Evolutionary conservation across 805 yeast species (phyloP).

Genomic region (Cyberlindnera japonica): DNA sequence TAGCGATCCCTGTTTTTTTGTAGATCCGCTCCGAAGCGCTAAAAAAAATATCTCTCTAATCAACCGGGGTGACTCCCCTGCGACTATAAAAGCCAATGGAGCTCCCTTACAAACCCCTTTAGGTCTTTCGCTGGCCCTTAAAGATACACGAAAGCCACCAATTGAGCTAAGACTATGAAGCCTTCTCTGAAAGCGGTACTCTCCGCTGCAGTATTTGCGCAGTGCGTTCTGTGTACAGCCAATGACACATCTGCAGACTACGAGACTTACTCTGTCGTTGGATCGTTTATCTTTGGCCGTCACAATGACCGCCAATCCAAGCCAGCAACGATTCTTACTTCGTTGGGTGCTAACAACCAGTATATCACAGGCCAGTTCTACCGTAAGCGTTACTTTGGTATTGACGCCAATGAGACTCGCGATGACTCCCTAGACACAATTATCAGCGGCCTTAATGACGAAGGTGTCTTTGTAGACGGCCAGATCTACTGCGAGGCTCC

Average conservation of each 20-base stretch:
- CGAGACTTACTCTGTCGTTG: slow-evolving; percentile 22
- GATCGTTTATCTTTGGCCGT: slow-evolving; percentile 44
- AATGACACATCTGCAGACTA: not conserved
- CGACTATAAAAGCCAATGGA: too few species aligned
- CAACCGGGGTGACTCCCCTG: too few species aligned
- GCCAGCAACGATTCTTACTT: slow-evolving; percentile 41
- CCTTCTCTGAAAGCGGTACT: too few species aligned
- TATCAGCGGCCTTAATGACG: slow-evolving; percentile 31
- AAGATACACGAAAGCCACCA: too few species aligned
- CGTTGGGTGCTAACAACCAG: slow-evolving; percentile 40
- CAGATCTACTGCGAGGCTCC: slow-evolving; percentile 37
- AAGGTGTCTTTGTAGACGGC: slow-evolving; percentile 35
- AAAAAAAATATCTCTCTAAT: too few species aligned
- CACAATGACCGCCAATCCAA: slow-evolving; percentile 48
- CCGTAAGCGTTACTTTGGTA: slow-evolving; percentile 41
- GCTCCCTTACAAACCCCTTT: too few species aligned
- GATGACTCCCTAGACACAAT: slow-evolving; percentile 26
- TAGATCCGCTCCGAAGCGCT: too few species aligned
- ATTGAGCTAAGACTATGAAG: too few species aligned
- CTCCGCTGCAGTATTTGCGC: too few species aligned
- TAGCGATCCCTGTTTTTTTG: too few species aligned
- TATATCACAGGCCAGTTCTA: slow-evolving; percentile 37
- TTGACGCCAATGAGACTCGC: slow-evolving; percentile 26
- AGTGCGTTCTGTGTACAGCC: not conserved
- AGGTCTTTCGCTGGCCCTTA: too few species aligned